Evolutionary conservation across 2,329 filamentous ascomycete species (phyloP), one percentile per base, ranked within the genome.

Genomic region (Paraphoma sp.): DNA sequence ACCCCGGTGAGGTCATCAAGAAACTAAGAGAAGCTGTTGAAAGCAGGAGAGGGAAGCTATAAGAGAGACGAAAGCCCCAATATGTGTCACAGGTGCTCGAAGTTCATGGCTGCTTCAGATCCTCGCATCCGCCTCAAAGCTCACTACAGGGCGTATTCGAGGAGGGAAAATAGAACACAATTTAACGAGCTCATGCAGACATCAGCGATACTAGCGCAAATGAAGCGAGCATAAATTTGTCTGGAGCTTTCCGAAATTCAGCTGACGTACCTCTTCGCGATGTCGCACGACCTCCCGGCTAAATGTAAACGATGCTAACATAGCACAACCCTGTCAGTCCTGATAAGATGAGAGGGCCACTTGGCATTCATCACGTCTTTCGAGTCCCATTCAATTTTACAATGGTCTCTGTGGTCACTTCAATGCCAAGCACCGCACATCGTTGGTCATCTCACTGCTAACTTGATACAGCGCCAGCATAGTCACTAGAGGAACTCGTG

Each of bases 1-100:
- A 97, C 72, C 95, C 95, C 0, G 86, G 86, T 6, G 90, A 95
- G 65, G 93, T 97, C 23, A 97, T 99, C 73, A 79, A 84, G n/a
- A 82, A 90, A 76, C 80, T 99, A 71, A 86, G 93, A 64, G 86
- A 90, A 57, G 86, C 91, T 2, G 93, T 99, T 3, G 87, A 97
- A 51, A 85, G 84, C 69, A 80, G 84, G 60, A 71, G 74, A 62
- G 72, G 71, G 28, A 76, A 75, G 59, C 53, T 76, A 45, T 75
- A 36, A 14, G 56, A 65, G 36, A 48, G 11, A 3, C 4, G 16
- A 29, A 23, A n/a, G 30, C 8, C 33, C 30, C 33, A 53, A 6
- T 28, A 23, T 28, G 31, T 41, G 48, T 8, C 9, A 18, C 14
- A 17, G 28, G 40, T 49, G 17, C n/a, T 42, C 18, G 33, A 38